A percentile compares a stretch with the other conserved stretches of the same genome.
phyloP scores from a whole-genome alignment of 352 stramenopile species.

The Ophiocytium majus region DNA sequence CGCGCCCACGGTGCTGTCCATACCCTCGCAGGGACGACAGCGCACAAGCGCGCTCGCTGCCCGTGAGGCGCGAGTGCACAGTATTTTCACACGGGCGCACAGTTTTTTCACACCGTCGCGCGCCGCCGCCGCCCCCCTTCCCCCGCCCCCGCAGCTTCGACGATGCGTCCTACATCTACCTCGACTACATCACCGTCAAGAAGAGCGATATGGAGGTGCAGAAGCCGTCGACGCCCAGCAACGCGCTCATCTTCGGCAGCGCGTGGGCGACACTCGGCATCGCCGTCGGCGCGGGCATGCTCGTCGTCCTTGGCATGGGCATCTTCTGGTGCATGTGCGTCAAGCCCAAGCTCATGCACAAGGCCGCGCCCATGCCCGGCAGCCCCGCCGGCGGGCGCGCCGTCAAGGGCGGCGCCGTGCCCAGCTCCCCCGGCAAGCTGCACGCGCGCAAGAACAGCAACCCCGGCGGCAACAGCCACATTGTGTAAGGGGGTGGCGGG shows the following conservation, averaged over 20 bases:
- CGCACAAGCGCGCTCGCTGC: too few species aligned
- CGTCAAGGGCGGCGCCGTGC: background rate
- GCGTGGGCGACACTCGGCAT: constrained; percentile 1
- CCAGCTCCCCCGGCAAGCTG: background rate
- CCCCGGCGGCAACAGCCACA: background rate
- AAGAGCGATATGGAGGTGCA: background rate
- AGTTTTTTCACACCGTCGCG: too few species aligned
- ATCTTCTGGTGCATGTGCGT: background rate
- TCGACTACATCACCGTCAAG: background rate
- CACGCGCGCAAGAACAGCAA: background rate
- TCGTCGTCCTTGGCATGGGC: background rate
- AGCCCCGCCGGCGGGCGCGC: background rate
- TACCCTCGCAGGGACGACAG: too few species aligned
- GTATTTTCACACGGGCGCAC: too few species aligned
- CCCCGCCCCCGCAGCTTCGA: background rate
- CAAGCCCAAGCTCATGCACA: background rate
- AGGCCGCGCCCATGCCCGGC: background rate
- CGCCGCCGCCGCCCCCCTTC: too few species aligned
- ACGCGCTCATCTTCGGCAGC: background rate
- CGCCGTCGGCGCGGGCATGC: background rate
- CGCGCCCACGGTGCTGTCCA: too few species aligned
- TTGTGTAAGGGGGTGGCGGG: background rate
- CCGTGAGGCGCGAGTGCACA: too few species aligned
- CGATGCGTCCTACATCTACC: background rate
- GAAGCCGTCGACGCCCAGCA: background rate